Conservation (phyloP, 345 rosid species). For the Mercurialis annua region DNA sequence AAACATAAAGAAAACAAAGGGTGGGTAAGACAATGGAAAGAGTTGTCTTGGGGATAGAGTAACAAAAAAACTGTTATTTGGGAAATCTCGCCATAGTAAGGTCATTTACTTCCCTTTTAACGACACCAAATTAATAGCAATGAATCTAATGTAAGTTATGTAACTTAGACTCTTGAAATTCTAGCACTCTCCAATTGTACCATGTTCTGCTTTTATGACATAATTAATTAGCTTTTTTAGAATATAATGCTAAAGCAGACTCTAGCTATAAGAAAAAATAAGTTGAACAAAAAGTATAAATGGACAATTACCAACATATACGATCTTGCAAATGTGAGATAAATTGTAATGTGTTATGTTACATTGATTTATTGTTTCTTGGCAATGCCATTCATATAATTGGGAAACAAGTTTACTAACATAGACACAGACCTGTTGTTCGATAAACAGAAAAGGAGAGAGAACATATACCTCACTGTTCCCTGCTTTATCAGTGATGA, state of each 20-base stretch:
- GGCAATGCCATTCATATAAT: not conserved
- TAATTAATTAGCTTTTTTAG: not conserved
- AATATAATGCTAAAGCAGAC: not conserved
- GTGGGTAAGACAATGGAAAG: not conserved
- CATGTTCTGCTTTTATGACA: not conserved
- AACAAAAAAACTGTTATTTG: not conserved
- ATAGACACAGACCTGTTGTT: no score
- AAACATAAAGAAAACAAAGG: not conserved
- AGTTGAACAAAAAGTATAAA: not conserved
- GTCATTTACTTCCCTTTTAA: not conserved
- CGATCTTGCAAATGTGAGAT: not conserved
- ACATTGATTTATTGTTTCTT: not conserved
- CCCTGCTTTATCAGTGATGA: conserved; percentile 28
- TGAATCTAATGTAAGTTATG: not conserved
- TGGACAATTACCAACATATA: not conserved
- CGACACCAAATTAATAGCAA: not conserved
- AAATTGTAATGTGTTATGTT: not conserved
- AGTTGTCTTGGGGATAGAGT: not conserved
- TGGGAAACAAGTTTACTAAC: not conserved
- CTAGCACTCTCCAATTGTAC: not conserved
- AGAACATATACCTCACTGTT: conserved; percentile 24
- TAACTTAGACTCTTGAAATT: not conserved
- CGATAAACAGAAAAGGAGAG: no score
- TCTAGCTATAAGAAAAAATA: not conserved
- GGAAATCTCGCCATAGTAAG: not conserved